Conservation (phyloP, 192 early-diverging fungal species). For the Entomortierella beljakovae region DNA sequence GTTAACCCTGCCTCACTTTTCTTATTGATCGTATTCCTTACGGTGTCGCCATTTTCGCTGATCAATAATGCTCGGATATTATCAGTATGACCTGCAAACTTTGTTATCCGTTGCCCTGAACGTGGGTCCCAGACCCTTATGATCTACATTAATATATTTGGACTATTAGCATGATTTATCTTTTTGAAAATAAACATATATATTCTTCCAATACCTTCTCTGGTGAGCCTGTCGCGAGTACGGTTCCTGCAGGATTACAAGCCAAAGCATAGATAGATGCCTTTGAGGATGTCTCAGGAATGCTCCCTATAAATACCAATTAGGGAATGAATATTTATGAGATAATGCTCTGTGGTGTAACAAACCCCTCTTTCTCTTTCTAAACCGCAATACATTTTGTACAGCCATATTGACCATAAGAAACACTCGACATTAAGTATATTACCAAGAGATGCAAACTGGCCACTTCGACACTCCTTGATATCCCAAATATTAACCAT, state of each 20-base stretch:
- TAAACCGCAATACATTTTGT: not conserved
- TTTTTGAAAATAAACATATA: too few species aligned
- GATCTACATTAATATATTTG: slow-evolving; percentile 54
- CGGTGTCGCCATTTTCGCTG: slow-evolving; percentile 87
- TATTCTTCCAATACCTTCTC: slow-evolving; percentile 71
- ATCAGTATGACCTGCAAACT: slow-evolving; percentile 95
- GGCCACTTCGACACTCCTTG: slow-evolving; percentile 63
- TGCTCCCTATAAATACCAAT: slow-evolving; percentile 25
- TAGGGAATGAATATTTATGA: not conserved
- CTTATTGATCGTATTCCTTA: slow-evolving; percentile 37
- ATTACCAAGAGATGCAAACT: slow-evolving; percentile 58
- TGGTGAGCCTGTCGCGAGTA: slow-evolving; percentile 92
- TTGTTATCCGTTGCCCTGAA: slow-evolving; percentile 74
- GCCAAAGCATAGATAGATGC: slow-evolving; percentile 92
- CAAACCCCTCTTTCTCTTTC: not conserved
- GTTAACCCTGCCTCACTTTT: not conserved
- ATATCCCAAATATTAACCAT: slow-evolving; percentile 94
- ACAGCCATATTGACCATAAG: not conserved
- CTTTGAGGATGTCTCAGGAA: slow-evolving; percentile 65
- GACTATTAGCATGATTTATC: not conserved
- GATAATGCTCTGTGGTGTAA: slow-evolving; percentile 4
- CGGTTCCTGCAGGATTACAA: slow-evolving; percentile 77
- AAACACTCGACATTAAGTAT: not conserved
- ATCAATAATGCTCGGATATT: slow-evolving; percentile 91
- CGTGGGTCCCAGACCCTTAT: slow-evolving; percentile 93